phyloP scores from a whole-genome alignment of 441 rosid species.

The Erysimum cheiri region DNA sequence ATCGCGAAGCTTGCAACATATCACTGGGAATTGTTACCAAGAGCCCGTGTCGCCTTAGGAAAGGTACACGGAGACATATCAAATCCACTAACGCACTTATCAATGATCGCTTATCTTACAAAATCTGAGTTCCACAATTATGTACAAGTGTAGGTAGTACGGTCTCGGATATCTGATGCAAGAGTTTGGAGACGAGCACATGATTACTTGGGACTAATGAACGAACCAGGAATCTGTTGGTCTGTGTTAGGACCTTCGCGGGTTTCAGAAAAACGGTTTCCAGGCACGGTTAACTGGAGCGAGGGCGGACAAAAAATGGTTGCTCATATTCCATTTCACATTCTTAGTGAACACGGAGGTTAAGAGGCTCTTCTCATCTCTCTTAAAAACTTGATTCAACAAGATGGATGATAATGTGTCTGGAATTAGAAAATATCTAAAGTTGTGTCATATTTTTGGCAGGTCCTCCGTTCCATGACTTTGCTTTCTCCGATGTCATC shows the following conservation, averaged over 20 bases:
- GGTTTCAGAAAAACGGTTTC: constrained; percentile 56
- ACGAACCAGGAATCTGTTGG: constrained; percentile 80
- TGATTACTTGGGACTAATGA: constrained; percentile 88
- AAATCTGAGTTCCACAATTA: constrained; percentile 9
- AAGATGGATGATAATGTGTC: background rate
- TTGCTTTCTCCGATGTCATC: constrained; percentile 70
- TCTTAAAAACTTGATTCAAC: constrained; percentile 15
- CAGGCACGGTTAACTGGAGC: constrained; percentile 85
- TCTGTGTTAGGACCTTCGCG: constrained; percentile 81
- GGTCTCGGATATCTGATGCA: constrained; percentile 82
- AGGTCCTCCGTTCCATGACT: constrained; percentile 98
- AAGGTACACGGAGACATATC: constrained; percentile 56
- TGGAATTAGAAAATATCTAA: background rate
- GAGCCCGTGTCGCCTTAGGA: constrained; percentile 94
- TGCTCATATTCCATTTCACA: constrained; percentile 83
- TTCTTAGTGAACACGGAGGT: constrained; percentile 90
- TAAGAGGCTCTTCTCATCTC: constrained; percentile 5
- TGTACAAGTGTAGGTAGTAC: constrained; percentile 65
- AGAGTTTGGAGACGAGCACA: constrained; percentile 87
- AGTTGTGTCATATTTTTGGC: constrained; percentile 34
- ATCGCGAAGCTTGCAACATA: constrained; percentile 90
- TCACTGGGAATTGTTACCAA: constrained; percentile 79
- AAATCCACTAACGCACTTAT: constrained; percentile 3
- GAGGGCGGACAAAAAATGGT: constrained; percentile 74
- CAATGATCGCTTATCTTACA: constrained; percentile 12